A percentile compares a stretch with the other conserved stretches of the same genome.
These are phyloP conservation scores for Phellopilus nigrolimitatus DNA, from an alignment of 1,284 basidiomycete genomes.

Conservation along the genomic window DNA sequence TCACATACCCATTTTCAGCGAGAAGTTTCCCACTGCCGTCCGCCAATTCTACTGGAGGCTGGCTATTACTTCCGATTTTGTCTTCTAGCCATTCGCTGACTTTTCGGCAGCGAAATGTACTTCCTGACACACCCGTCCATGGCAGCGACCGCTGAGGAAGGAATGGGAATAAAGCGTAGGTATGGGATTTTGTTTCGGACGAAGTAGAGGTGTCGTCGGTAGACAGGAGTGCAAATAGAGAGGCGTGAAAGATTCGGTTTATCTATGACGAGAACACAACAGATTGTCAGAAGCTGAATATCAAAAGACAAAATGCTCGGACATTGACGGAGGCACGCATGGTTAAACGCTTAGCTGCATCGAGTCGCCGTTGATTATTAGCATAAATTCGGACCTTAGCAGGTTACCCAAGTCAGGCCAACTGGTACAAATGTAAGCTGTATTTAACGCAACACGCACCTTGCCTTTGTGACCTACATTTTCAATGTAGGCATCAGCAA, in stretches of 20 bases:
- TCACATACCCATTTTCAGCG: constrained; percentile 33
- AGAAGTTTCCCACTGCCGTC: constrained; percentile 31
- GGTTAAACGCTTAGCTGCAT: constrained; percentile 47
- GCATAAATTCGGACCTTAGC: constrained; percentile 54
- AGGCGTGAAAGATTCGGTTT: constrained; percentile 23
- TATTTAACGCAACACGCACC: constrained; percentile 34
- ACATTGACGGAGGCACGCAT: constrained; percentile 51
- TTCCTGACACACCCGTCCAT: constrained; percentile 40
- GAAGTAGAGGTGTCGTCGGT: constrained; percentile 28
- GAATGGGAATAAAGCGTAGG: constrained; percentile 64
- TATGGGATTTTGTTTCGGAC: constrained; percentile 28
- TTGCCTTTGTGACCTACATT: constrained; percentile 40
- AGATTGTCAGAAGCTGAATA: not conserved
- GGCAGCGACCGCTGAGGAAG: constrained; percentile 43
- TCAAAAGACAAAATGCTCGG: constrained; percentile 20
- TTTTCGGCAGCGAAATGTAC: constrained; percentile 53
- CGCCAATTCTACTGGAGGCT: constrained; percentile 35
- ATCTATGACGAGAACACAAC: constrained; percentile 21
- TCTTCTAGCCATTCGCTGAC: constrained; percentile 54
- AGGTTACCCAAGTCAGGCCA: constrained; percentile 12
- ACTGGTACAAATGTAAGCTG: constrained; percentile 4
- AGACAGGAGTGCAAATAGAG: constrained; percentile 37
- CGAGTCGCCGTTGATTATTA: constrained; percentile 36
- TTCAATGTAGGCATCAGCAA: constrained; percentile 58
- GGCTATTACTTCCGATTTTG: constrained; percentile 31